Conservation (phyloP, 225 moss, liverwort and hornwort genomes). For the Asterella californica region DNA sequence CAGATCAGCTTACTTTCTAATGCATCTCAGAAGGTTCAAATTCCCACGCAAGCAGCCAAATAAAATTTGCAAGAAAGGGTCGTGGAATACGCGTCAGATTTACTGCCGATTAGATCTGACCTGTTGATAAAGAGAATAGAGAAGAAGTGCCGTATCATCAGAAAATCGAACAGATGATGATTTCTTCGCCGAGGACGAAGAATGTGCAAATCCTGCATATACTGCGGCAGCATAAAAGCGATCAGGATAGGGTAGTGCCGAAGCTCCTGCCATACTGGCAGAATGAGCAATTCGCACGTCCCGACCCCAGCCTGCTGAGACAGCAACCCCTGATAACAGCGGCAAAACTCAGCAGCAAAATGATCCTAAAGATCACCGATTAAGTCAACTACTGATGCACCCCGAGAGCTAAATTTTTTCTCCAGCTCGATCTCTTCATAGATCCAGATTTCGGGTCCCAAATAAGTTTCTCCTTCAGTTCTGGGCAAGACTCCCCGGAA, state of each 20-base stretch:
- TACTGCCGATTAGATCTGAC: constrained; percentile 15
- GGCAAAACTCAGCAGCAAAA: not conserved
- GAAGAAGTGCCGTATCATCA: constrained; percentile 65
- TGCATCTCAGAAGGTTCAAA: too few relatives aligned
- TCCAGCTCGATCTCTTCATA: constrained; percentile 18
- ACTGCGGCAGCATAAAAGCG: constrained; percentile 73
- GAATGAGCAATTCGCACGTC: constrained; percentile 54
- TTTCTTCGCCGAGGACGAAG: constrained; percentile 38
- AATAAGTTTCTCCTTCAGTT: not conserved
- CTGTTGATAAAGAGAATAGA: constrained; percentile 86
- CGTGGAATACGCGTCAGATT: not conserved
- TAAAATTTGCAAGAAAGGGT: not conserved
- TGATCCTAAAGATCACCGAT: not conserved
- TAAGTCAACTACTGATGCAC: not conserved
- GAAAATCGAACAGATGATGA: constrained; percentile 43
- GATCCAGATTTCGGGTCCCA: not conserved
- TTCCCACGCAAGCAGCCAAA: not conserved
- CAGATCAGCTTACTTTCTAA: not conserved
- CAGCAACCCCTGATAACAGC: constrained; percentile 21
- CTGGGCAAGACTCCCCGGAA: not conserved
- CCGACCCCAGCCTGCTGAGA: constrained; percentile 32
- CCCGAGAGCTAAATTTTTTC: not conserved
- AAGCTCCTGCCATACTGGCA: constrained; percentile 33
- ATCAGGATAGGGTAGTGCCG: constrained; percentile 76
- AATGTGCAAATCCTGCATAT: constrained; percentile 59